phyloP scores from a whole-genome alignment of 1,139 yeast genomes.

The Kurtzmaniella quercitrusa region DNA sequence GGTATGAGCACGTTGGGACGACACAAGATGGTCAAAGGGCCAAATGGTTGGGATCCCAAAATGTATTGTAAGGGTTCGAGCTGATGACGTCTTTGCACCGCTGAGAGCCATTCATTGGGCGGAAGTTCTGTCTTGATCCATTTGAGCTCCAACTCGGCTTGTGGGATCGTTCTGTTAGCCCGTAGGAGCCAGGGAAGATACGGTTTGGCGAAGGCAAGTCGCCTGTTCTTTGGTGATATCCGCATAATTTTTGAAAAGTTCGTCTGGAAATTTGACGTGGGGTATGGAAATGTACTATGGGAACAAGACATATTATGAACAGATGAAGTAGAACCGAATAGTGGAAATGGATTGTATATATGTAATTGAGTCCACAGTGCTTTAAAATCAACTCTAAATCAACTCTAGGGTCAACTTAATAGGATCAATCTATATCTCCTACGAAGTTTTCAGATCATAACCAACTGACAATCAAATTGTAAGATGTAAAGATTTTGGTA shows the following conservation, averaged over 20 bases:
- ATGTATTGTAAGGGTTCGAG: conserved; percentile 78
- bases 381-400: too few species aligned
- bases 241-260: conserved; percentile 12
- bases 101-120: conserved; percentile 26
- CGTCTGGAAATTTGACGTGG: neutral
- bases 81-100: conserved; percentile 35
- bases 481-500: too few species aligned
- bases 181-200: conserved; percentile 30
- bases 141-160: conserved; percentile 31
- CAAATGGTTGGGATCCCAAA: conserved; percentile 85
- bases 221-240: conserved; percentile 23
- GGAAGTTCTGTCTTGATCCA: conserved; percentile 44
- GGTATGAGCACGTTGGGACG: conserved; percentile 74
- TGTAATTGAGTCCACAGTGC: too few species aligned
- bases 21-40: conserved; percentile 57
- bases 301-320: too few species aligned
- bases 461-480: too few species aligned
- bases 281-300: too few species aligned
- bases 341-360: too few species aligned
- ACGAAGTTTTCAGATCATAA: too few species aligned
- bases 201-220: conserved; percentile 22
- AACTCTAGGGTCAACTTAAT: too few species aligned
- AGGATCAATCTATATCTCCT: too few species aligned
- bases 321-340: too few species aligned
- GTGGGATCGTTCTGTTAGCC: conserved; percentile 24